phyloP scores from a whole-genome alignment of 768 basidiomycete genomes.

The Kwoniella bestiolae region DNA sequence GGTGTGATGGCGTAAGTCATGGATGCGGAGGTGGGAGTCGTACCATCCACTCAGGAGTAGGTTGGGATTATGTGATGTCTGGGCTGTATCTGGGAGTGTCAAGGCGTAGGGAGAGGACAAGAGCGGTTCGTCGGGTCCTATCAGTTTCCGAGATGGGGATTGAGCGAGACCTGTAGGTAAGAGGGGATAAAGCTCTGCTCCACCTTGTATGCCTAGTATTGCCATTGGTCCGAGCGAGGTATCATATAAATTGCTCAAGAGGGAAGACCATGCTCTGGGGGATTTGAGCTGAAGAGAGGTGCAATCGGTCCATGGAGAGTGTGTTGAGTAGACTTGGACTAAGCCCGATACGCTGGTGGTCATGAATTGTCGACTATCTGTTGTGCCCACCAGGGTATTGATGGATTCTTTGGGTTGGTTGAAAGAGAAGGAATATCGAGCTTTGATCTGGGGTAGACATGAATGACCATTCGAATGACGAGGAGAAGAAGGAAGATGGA shows the following conservation, averaged over 20 bases:
- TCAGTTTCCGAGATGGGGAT: constrained; percentile 14
- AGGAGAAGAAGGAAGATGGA: constrained; percentile 1
- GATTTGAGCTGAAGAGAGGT: constrained; percentile 14
- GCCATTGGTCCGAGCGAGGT: constrained; percentile 5
- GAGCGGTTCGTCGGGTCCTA: constrained; percentile 41
- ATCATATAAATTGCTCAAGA: constrained; percentile 16
- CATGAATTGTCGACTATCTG: constrained; percentile 24
- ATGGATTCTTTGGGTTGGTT: constrained; percentile 12
- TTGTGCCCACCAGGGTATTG: constrained; percentile 19
- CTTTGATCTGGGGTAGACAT: constrained; percentile 23
- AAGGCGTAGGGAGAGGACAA: constrained; percentile 43
- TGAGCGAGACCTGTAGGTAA: constrained; percentile 4
- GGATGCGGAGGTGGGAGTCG: constrained; percentile 49
- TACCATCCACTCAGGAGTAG: constrained; percentile 48
- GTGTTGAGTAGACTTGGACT: constrained; percentile 26
- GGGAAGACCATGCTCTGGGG: constrained; percentile 42
- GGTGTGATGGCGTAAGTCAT: constrained; percentile 41
- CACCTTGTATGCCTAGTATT: constrained; percentile 38
- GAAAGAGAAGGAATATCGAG: constrained; percentile 22
- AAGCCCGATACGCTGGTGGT: constrained; percentile 31
- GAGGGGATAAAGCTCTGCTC: constrained; percentile 29
- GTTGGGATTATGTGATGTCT: constrained; percentile 37
- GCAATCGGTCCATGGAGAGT: constrained; percentile 37
- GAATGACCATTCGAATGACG: background rate
- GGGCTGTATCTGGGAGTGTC: constrained; percentile 21